Evolutionary conservation across 2,329 filamentous ascomycete genomes (phyloP), one percentile per base, ranked within the genome.

Genomic region (Fusarium sororula): DNA sequence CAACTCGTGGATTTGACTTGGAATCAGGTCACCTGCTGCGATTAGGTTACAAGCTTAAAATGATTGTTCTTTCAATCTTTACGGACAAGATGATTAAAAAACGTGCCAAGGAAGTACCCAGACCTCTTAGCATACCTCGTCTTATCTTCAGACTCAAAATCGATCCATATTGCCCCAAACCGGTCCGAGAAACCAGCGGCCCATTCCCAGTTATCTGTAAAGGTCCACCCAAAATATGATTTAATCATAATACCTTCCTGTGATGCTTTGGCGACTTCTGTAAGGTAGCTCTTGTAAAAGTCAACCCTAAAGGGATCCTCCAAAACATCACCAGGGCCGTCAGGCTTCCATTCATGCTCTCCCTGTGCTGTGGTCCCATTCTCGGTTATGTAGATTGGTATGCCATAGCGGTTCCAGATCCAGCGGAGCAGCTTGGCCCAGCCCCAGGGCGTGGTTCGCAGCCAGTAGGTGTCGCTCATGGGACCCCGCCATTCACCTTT

Each of bases 181-280:
- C 83, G 75, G 64, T 83, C 82, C 0, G 79, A 81, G 60, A 77
- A 84, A 0, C 83, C 83, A 3, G 81, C 82, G n/a, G 83, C 81
- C 84, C 83, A 85, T 66, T 85, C 81, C 82, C 83, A 84, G n/a
- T 85, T 85, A 59, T 85, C 83, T 0, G 80, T 81, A 47, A 84
- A 83, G 1, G 82, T 83, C 83, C 83, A 85, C 0, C 77, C 83
- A 65, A 85, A 84, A 59, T 84, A 84, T 4, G 79, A 82, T 59
- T 81, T 81, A 57, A 84, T 81, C 14, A 83, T 75, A 5, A 83
- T 78, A 1, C 83, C 82, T 38, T 83, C 80, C 48, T 82, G 66
- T 4, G 81, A 81, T 1, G 82, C 83, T 44, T 77, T 81, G 17
- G 81, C 83, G 6, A 84, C 75, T 55, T 82, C 82, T 2, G 80